Base-by-base conservation (phyloP, 1,284 basidiomycete genomes). In the Rhodotorula sp. region DNA sequence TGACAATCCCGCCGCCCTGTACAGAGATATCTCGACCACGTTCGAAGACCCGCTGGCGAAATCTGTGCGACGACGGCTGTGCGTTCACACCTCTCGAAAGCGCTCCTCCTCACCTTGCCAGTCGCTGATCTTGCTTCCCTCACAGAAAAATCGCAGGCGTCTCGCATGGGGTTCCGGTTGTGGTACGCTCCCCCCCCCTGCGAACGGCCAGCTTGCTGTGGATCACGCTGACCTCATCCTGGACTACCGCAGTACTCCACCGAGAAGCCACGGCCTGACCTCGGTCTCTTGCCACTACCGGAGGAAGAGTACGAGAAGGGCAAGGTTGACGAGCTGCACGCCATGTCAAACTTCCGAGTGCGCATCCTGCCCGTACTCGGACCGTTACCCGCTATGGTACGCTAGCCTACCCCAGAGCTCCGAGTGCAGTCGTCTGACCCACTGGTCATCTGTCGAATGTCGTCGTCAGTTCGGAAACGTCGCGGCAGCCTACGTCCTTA, bases 11-110 rank as follows among this genome's bases (percentile, higher is more conserved):
- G 5, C 37, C 1, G 7, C 7, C 37, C 10, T 37, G 37, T 12
- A 12, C 75, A 89, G 89, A 68, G 95, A 98, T 80, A 93, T 99
- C 75, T 93, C 93, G 3, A 85, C 85, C 71, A 99, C 96, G 0
- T 87, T 91, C 61, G 96, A 99, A 79, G 96, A 99, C 79, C 95
- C 95, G 2, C 86, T 99, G 10, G 95, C 95, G 22, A 88, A 95
- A 63, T 86, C 91, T 20, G 95, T 99, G 12, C 87, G 96, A 24
- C 85, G 90, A 46, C 42, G 70, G 4, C 59, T 71, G 66, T 68
- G 49, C 37, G 70, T 61, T 3, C 7, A 20, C 14, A 12, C 0
- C 8, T 18, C 10, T 42, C 20, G 18, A 15, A 5, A n/a, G 7
- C 22, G 3, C 7, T 54, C 17, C n/a, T 15, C 45, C 7, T 56